Conservation (phyloP, 208 protist species). For the Leishmania tropica region DNA sequence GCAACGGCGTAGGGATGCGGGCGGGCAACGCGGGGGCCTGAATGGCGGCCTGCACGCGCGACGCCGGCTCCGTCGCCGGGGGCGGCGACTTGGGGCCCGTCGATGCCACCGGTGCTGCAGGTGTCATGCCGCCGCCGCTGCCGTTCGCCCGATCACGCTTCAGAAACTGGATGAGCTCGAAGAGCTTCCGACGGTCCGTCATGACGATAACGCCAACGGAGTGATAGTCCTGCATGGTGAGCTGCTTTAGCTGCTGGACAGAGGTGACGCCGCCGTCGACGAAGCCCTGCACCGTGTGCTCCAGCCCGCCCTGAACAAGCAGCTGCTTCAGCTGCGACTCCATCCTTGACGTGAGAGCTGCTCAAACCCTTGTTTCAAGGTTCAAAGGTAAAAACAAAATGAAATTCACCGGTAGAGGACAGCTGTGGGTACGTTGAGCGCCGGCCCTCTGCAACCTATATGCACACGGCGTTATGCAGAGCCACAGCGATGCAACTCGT, state of each 20-base stretch:
- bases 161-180: constrained; percentile 92
- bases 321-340: constrained; percentile 79
- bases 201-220: constrained; percentile 91
- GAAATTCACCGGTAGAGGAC: not conserved
- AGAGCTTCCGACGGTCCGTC: constrained; percentile 91
- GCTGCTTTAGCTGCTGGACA: constrained; percentile 79
- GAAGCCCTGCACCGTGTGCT: constrained; percentile 82
- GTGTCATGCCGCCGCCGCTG: constrained; percentile 6
- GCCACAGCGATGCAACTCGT: not conserved
- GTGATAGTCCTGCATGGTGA: constrained; percentile 93
- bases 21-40: constrained; percentile 24
- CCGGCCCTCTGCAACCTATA: not conserved
- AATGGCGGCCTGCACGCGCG: constrained; percentile 20
- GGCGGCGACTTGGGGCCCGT: constrained; percentile 21
- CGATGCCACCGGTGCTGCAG: not conserved
- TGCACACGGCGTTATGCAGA: not conserved
- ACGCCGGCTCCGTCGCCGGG: constrained; percentile 22
- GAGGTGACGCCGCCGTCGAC: constrained; percentile 75
- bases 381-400: constrained; percentile 7
- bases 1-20: constrained; percentile 31
- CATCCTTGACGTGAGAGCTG: constrained; percentile 36
- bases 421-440: not conserved
- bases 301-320: constrained; percentile 77
- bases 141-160: constrained; percentile 70
- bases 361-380: not conserved